Percentiles rank a stretch among this genome's conserved stretches.
These are phyloP conservation scores for Exutisphaerella laricina DNA, from an alignment of 2,329 filamentous ascomycete genomes.

Conservation along the genomic window DNA sequence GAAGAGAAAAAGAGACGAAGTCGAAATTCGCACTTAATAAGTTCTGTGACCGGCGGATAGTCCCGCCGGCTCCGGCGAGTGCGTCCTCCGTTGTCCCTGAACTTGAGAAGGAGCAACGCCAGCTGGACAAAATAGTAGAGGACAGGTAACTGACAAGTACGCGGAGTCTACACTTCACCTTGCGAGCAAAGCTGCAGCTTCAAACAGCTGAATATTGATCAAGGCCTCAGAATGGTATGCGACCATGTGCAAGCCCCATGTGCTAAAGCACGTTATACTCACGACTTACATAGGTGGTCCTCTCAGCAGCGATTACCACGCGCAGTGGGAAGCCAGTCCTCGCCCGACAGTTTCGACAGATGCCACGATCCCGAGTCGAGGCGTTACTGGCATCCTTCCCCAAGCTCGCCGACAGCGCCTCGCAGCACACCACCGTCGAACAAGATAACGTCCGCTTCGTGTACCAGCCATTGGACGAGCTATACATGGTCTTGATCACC, in stretches of 20 bases:
- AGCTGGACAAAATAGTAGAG: slow-evolving; percentile 1
- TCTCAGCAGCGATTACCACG: slow-evolving; percentile 98
- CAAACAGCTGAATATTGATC: no score
- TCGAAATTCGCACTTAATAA: no score
- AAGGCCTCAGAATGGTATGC: background rate
- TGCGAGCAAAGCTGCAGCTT: no score
- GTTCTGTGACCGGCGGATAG: no score
- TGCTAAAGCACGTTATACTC: no score
- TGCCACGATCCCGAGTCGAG: slow-evolving; percentile 94
- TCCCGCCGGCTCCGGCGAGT: no score
- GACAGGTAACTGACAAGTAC: no score
- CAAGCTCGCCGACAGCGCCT: slow-evolving; percentile 91
- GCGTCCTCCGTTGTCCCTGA: no score
- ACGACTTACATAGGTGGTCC: slow-evolving; percentile 98
- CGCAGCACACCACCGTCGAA: slow-evolving; percentile 96
- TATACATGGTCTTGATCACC: slow-evolving; percentile 99
- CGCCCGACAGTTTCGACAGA: slow-evolving; percentile 95
- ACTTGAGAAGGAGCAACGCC: background rate
- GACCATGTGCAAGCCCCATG: no score
- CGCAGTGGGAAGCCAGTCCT: slow-evolving; percentile 97
- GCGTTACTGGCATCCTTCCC: slow-evolving; percentile 94
- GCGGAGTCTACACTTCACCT: no score
- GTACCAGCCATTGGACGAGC: slow-evolving; percentile 96
- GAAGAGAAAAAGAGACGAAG: background rate
- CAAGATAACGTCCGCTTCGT: slow-evolving; percentile 99